Conservation (phyloP, 495 filamentous ascomycete species). For the Penicillium waksmanii region DNA sequence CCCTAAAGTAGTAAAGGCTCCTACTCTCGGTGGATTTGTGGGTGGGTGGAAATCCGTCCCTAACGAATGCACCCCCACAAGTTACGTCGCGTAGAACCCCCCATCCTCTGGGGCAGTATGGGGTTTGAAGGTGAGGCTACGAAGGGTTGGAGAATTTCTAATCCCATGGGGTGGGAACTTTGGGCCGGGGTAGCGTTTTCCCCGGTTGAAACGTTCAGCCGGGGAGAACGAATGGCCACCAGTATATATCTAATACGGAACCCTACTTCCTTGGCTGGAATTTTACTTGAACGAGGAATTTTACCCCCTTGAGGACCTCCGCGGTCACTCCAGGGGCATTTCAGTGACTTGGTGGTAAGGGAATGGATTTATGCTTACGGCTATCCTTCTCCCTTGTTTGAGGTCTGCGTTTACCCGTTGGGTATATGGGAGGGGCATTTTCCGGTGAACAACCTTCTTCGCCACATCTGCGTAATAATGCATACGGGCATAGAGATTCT, state of each 20-base stretch:
- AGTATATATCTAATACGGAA: constrained; percentile 31
- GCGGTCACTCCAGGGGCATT: background rate
- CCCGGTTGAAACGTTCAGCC: constrained; percentile 37
- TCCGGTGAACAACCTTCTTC: constrained; percentile 18
- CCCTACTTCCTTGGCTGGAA: constrained; percentile 15
- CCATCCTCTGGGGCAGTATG: constrained; percentile 38
- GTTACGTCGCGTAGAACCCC: constrained; percentile 32
- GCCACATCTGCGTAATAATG: constrained; percentile 21
- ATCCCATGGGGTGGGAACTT: constrained; percentile 25
- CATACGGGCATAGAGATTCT: constrained; percentile 11
- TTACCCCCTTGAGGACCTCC: background rate
- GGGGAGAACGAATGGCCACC: constrained; percentile 19
- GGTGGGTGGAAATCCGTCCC: constrained; percentile 25
- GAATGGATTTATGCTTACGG: background rate
- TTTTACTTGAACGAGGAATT: background rate
- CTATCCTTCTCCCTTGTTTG: background rate
- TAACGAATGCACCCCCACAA: constrained; percentile 36
- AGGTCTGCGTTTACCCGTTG: constrained; percentile 21
- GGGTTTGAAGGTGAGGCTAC: constrained; percentile 30
- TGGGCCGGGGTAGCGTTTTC: constrained; percentile 43
- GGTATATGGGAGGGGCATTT: constrained; percentile 1
- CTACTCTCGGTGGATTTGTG: constrained; percentile 22
- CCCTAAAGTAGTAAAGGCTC: constrained; percentile 29
- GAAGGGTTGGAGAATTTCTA: constrained; percentile 23
- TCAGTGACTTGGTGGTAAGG: background rate